Evolutionary conservation across 75 land plant genomes (phyloP).

Genomic region (Larix kaempferi): DNA sequence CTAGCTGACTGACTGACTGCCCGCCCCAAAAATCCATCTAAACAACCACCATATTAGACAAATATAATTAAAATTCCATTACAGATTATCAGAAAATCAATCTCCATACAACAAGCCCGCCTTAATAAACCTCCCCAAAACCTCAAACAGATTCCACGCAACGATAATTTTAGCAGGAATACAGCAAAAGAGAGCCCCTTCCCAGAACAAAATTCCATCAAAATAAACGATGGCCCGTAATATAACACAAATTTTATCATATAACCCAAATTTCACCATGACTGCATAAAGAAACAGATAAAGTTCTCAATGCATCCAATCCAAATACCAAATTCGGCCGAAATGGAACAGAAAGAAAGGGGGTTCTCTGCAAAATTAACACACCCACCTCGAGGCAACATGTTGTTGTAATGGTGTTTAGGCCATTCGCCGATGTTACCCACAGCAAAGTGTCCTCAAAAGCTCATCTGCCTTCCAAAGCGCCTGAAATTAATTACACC

Average conservation of each 20-base stretch:
- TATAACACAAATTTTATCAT: too few species aligned
- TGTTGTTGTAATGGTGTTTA: not conserved
- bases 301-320: not conserved
- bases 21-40: not conserved
- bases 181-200: not conserved
- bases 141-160: not conserved
- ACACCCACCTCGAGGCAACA: conserved; percentile 11
- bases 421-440: not conserved
- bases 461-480: too few species aligned
- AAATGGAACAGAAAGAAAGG: not conserved
- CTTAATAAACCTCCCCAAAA: not conserved
- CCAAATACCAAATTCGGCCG: not conserved
- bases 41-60: not conserved
- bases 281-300: not conserved
- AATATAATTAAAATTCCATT: not conserved
- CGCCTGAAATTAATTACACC: not conserved
- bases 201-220: not conserved
- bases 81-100: not conserved
- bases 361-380: not conserved
- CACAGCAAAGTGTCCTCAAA: not conserved
- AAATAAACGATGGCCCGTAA: not conserved
- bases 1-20: not conserved
- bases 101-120: not conserved
- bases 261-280: not conserved
- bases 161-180: not conserved